A percentile compares a stretch with the other conserved stretches of the same genome.
Evolutionary conservation across 2,329 filamentous ascomycete genomes (phyloP).

Genomic region (Herpotrichia juniperi): DNA sequence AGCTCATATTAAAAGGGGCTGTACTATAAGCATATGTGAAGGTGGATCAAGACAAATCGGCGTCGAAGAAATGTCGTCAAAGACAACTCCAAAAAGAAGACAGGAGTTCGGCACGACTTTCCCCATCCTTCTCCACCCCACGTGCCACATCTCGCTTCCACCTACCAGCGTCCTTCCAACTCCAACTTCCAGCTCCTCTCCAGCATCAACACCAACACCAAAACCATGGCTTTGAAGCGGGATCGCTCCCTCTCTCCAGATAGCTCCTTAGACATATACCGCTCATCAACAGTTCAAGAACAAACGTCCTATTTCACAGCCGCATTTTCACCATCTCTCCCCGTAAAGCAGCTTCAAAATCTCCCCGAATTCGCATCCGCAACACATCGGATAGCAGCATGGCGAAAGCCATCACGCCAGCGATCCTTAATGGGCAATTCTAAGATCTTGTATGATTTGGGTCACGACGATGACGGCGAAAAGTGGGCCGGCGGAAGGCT

Average conservation of each 20-base stretch:
- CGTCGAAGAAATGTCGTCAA: no score
- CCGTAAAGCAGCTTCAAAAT: slow-evolving; percentile 49
- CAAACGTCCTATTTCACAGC: slow-evolving; percentile 59
- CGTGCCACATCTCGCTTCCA: slow-evolving; percentile 30
- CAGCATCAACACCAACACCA: background rate
- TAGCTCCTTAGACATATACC: slow-evolving; percentile 44
- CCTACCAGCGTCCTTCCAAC: slow-evolving; percentile 2
- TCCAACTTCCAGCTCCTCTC: slow-evolving; percentile 1
- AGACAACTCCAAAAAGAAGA: no score
- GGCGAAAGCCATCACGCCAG: slow-evolving; percentile 56
- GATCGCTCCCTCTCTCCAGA: slow-evolving; percentile 23
- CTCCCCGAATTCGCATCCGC: slow-evolving; percentile 53
- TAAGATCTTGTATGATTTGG: slow-evolving; percentile 49
- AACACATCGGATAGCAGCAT: slow-evolving; percentile 59
- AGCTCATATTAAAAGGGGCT: no score
- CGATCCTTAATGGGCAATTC: slow-evolving; percentile 47
- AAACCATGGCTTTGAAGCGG: slow-evolving; percentile 40
- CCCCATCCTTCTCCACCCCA: background rate
- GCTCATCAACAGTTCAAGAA: slow-evolving; percentile 54
- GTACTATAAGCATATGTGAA: no score
- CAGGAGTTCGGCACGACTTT: background rate
- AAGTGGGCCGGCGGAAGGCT: slow-evolving; percentile 57
- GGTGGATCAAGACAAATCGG: no score
- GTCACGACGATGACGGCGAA: slow-evolving; percentile 61
- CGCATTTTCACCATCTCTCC: slow-evolving; percentile 54